A percentile compares a stretch with the other conserved stretches of the same genome.
These are phyloP conservation scores for Glycyrrhiza uralensis DNA, from an alignment of 306 rosid genomes.

Conservation along the genomic window DNA sequence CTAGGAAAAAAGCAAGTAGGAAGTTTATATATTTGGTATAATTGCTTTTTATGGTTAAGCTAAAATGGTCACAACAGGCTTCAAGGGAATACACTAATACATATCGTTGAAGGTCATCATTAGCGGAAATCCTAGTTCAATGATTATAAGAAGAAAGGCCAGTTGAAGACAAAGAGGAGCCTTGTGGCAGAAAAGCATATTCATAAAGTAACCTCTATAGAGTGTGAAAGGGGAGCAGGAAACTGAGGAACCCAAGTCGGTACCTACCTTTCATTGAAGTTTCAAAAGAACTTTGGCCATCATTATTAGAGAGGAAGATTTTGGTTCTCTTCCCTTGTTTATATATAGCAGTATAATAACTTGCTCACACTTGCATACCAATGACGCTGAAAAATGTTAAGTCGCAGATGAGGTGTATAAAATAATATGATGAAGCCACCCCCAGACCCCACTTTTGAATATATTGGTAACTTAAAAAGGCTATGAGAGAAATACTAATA, in stretches of 20 bases:
- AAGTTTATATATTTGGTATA: background rate
- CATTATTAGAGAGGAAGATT: background rate
- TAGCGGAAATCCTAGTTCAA: background rate
- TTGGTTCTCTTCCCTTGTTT: background rate
- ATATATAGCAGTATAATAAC: background rate
- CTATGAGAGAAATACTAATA: too few relatives aligned
- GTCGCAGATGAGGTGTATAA: background rate
- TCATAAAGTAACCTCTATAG: background rate
- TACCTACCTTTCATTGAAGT: background rate
- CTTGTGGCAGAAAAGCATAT: background rate
- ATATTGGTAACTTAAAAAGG: too few relatives aligned
- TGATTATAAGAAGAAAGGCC: background rate
- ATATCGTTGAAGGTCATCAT: background rate
- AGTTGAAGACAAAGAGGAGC: background rate
- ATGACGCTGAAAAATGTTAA: background rate
- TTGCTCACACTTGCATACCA: background rate
- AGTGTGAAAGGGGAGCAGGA: constrained; percentile 17
- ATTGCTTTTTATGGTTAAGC: background rate
- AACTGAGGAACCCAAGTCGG: background rate
- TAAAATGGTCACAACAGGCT: constrained; percentile 9
- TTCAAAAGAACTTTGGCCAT: background rate
- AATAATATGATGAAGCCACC: background rate
- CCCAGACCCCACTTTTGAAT: background rate
- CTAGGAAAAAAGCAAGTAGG: background rate
- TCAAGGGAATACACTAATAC: background rate